Conservation (phyloP, 202 grass and related monocot genomes). For the Saccharum hybrid region DNA sequence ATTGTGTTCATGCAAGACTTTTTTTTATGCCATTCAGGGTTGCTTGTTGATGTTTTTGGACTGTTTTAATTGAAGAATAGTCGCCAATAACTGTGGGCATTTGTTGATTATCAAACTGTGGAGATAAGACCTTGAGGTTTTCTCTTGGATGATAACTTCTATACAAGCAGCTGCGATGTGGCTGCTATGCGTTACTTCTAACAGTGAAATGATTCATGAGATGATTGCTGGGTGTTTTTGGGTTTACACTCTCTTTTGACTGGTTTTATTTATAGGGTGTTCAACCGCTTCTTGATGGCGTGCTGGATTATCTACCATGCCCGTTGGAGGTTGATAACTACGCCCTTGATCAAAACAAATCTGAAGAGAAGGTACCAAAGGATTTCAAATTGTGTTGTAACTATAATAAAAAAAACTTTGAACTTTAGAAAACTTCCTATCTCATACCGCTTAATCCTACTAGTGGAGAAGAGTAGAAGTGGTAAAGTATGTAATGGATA, state of each 20-base stretch:
- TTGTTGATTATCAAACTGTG: neutral
- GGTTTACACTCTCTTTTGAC: slow-evolving; percentile 38
- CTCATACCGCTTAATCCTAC: slow-evolving; percentile 32
- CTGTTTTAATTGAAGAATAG: neutral
- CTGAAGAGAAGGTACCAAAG: slow-evolving; percentile 86
- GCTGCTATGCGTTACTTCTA: slow-evolving; percentile 37
- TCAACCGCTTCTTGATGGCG: slow-evolving; percentile 93
- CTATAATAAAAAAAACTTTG: slow-evolving; percentile 8
- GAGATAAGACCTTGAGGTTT: neutral
- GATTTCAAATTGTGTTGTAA: slow-evolving; percentile 33
- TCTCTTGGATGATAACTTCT: neutral
- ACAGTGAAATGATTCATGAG: slow-evolving; percentile 5
- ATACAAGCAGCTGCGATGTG: slow-evolving; percentile 32
- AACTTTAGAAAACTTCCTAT: slow-evolving; percentile 15
- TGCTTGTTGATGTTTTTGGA: neutral
- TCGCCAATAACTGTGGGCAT: too few relatives aligned
- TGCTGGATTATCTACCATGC: slow-evolving; percentile 89
- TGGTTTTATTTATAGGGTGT: slow-evolving; percentile 74
- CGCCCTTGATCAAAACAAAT: slow-evolving; percentile 95
- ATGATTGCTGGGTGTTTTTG: slow-evolving; percentile 21
- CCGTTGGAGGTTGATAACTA: slow-evolving; percentile 86
- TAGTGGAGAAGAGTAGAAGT: slow-evolving; percentile 12
- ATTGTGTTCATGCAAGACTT: too few relatives aligned
- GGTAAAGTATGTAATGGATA: slow-evolving; percentile 14
- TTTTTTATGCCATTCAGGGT: neutral